phyloP scores from a whole-genome alignment of 1,284 basidiomycete species.

The Amylostereum areolatum region DNA sequence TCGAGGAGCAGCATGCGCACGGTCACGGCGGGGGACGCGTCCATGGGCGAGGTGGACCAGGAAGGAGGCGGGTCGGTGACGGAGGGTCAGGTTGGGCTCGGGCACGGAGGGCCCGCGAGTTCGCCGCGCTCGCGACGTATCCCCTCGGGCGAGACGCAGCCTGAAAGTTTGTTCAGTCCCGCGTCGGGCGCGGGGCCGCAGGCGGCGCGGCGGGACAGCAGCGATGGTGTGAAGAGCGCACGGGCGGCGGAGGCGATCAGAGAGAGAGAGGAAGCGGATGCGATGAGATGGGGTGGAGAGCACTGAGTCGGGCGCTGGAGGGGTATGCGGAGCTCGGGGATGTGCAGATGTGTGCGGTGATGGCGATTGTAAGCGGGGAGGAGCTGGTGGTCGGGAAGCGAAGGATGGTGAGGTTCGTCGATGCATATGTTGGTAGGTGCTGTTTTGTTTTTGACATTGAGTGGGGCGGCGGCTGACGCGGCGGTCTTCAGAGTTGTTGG shows the following conservation, averaged over 20 bases:
- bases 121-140: conserved; percentile 1
- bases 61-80: conserved; percentile 5
- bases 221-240: too few relatives aligned
- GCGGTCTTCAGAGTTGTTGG: conserved; percentile 46
- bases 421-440: conserved; percentile 60
- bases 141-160: background rate
- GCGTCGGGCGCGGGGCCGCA: background rate
- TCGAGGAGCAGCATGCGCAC: conserved; percentile 67
- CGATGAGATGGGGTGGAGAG: conserved; percentile 43
- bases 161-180: background rate
- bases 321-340: conserved; percentile 64
- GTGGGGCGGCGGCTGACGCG: too few relatives aligned
- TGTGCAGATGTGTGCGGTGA: conserved; percentile 69
- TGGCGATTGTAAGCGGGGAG: conserved; percentile 49
- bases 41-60: conserved; percentile 23
- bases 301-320: conserved; percentile 51
- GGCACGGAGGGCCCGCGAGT: background rate
- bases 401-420: conserved; percentile 49
- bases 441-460: background rate
- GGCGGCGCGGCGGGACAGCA: too few relatives aligned
- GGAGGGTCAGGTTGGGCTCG: conserved; percentile 3
- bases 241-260: conserved; percentile 12
- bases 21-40: conserved; percentile 43
- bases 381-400: conserved; percentile 44
- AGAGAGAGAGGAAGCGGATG: conserved; percentile 1